Evolutionary conservation across 208 protist genomes (phyloP), one percentile per base, ranked within the genome.

Genomic region (Acanthamoeba triangularis): DNA sequence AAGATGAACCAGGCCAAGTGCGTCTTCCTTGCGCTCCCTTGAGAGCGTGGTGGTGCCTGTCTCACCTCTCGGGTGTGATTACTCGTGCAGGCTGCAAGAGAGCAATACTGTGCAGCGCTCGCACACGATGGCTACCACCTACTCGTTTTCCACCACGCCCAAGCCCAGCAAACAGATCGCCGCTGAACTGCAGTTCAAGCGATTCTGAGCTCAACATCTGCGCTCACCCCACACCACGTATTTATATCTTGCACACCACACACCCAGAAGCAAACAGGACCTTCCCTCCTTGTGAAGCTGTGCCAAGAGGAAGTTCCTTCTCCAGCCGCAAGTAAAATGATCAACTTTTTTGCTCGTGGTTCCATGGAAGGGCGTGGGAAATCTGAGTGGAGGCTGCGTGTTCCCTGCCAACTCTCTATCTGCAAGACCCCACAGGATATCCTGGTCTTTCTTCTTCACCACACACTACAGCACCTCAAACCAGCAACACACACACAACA

Each of bases 1-100:
- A n/a, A 93, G 63, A 93, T 93, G 63, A 93, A 88, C 35, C 80
- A 88, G 33, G 80, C 80, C 80, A 88, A 88, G 80, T 88, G 35
- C 80, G 80, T 35, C 25, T 35, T 23, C 30, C 49, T 28, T 88
- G 23, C 20, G 23, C 44, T 56, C 7, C 0, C n/a, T 44, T 65
- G 35, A 13, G 10, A 14, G 44, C 44, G 44, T 49, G 44, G 5
- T 23, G n/a, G n/a, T n/a, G n/a, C n/a, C n/a, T 65, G 69, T 18
- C 30, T 8, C 25, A 28, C 28, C 30, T 4, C 20, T 35, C 16
- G 28, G 25, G 30, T n/a, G 18, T 25, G 35, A 11, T 25, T 76
- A 4, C 67, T 33, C 67, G 14, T 28, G 16, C 44, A 88, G 80
- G 52, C 1, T 88, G 30, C 80, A 49, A 56, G 80, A 88, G n/a